Evolutionary conservation across 2,329 filamentous ascomycete species (phyloP).

Genomic region (Epicoccum nigrum): DNA sequence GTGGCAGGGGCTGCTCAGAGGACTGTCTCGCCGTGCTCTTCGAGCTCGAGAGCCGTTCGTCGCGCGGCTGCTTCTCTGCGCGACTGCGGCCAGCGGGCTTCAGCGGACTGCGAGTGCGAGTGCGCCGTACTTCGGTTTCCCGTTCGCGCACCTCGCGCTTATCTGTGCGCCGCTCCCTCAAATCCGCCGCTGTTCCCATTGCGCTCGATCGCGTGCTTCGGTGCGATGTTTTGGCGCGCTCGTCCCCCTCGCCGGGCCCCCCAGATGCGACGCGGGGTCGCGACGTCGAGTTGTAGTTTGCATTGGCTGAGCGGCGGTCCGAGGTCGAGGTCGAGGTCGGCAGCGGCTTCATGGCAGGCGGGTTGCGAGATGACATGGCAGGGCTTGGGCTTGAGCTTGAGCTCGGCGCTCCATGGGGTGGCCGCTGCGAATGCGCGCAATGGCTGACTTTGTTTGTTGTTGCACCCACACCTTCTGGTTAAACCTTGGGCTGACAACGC

Average conservation of each 20-base stretch:
- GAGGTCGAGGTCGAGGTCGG: constrained; percentile 39
- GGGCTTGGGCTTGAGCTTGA: no score
- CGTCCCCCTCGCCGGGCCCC: constrained; percentile 37
- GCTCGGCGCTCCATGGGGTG: constrained; percentile 35
- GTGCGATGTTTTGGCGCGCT: constrained; percentile 35
- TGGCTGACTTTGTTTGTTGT: constrained; percentile 26
- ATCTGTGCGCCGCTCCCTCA: constrained; percentile 43
- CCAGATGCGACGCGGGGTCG: constrained; percentile 46
- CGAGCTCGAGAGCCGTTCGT: constrained; percentile 23
- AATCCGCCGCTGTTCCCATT: constrained; percentile 21
- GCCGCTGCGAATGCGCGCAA: constrained; percentile 7
- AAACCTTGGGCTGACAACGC: constrained; percentile 4
- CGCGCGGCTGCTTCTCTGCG: constrained; percentile 39
- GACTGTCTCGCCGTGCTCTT: constrained; percentile 26
- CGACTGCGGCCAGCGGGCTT: constrained; percentile 44
- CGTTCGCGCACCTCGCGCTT: constrained; percentile 45
- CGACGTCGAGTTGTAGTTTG: constrained; percentile 39
- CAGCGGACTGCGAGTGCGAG: constrained; percentile 46
- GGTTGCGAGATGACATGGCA: constrained; percentile 45
- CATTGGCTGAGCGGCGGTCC: constrained; percentile 42
- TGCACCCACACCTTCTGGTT: constrained; percentile 17
- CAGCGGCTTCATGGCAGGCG: constrained; percentile 36
- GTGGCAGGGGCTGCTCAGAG: constrained; percentile 39
- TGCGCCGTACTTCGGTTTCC: constrained; percentile 43
- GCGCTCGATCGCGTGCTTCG: constrained; percentile 36